phyloP scores from a whole-genome alignment of 371 early-diverging fungal genomes.

The Sporodiniella umbellata region DNA sequence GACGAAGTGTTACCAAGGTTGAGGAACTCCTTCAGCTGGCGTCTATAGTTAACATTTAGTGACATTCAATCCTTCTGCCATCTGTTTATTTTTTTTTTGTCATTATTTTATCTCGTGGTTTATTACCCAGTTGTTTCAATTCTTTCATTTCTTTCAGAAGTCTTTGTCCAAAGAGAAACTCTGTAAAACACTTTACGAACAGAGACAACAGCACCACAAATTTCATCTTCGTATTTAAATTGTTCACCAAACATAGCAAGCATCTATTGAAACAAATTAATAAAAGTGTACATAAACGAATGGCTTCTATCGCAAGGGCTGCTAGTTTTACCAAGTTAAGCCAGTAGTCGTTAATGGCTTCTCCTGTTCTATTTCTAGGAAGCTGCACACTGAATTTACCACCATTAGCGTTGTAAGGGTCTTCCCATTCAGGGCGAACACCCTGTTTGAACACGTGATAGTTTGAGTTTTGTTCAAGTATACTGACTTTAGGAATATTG shows the following conservation, averaged over 20 bases:
- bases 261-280: slow-evolving; percentile 43
- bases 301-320: background rate
- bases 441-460: slow-evolving; percentile 95
- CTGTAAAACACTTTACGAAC: slow-evolving; percentile 81
- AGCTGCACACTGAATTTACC: slow-evolving; percentile 93
- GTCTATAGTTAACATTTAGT: slow-evolving; percentile 26
- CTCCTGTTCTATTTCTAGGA: slow-evolving; percentile 57
- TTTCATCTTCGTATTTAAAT: slow-evolving; percentile 76
- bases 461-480: slow-evolving; percentile 77
- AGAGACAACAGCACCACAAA: slow-evolving; percentile 91
- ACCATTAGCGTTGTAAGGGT: slow-evolving; percentile 88
- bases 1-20: slow-evolving; percentile 13
- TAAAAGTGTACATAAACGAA: background rate
- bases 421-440: slow-evolving; percentile 98
- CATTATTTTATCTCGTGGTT: background rate
- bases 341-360: slow-evolving; percentile 81
- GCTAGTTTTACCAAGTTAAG: slow-evolving; percentile 65
- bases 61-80: background rate
- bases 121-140: slow-evolving; percentile 65
- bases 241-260: slow-evolving; percentile 89
- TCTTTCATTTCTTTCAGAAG: slow-evolving; percentile 58
- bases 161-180: slow-evolving; percentile 87
- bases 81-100: background rate
- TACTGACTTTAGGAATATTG: slow-evolving; percentile 73
- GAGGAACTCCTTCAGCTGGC: slow-evolving; percentile 50